A percentile compares a stretch with the other conserved stretches of the same genome.
phyloP scores from a whole-genome alignment of 192 early-diverging fungal species.

The Backusella tuberculispora region DNA sequence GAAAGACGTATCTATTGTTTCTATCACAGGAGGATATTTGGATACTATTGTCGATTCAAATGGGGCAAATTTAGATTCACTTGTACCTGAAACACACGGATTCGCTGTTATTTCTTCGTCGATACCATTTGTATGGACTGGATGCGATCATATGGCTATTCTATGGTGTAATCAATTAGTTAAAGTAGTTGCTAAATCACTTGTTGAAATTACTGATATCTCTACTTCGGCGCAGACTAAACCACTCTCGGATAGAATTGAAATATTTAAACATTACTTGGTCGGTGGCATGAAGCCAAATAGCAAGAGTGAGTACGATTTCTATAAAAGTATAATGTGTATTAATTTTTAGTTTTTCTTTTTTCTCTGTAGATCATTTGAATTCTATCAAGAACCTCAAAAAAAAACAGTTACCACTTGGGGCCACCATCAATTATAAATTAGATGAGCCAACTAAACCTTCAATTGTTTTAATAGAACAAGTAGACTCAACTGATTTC shows the following conservation, averaged over 20 bases:
- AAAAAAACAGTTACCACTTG: not conserved
- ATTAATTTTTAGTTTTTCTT: not conserved
- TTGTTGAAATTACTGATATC: constrained; percentile 68
- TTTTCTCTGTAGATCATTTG: not conserved
- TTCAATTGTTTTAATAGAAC: not conserved
- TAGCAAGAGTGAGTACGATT: not conserved
- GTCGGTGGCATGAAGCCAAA: constrained; percentile 35
- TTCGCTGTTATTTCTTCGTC: constrained; percentile 80
- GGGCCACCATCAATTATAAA: not conserved
- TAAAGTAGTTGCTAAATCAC: constrained; percentile 58
- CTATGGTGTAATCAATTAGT: constrained; percentile 94
- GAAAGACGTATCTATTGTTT: constrained; percentile 72
- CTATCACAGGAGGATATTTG: constrained; percentile 88
- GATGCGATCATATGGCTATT: constrained; percentile 84
- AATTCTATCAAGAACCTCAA: not conserved
- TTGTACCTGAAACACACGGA: constrained; percentile 68
- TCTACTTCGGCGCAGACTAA: constrained; percentile 57
- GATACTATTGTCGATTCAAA: constrained; percentile 88
- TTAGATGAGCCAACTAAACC: not conserved
- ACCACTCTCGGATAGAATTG: constrained; percentile 62
- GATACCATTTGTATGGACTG: constrained; percentile 87
- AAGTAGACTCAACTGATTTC: not conserved
- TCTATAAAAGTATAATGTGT: not conserved
- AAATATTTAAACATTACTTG: constrained; percentile 52
- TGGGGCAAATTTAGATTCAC: constrained; percentile 62